phyloP scores from a whole-genome alignment of 202 grass and related monocot genomes.

The Musa balbisiana region DNA sequence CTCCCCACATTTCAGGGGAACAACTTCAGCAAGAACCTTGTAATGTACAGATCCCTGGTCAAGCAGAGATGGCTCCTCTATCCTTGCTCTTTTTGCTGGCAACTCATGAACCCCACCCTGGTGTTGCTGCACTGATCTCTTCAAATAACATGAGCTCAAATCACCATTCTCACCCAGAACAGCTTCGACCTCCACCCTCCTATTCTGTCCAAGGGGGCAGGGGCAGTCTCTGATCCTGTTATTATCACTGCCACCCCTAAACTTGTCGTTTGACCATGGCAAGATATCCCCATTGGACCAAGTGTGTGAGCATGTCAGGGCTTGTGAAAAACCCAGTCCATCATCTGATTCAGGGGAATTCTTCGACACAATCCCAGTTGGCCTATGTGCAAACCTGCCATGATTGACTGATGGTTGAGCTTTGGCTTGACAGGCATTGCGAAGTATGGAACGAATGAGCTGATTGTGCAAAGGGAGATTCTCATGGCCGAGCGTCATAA shows the following conservation, averaged over 20 bases:
- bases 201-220: constrained; percentile 14
- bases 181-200: constrained; percentile 22
- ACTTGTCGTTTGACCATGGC: constrained; percentile 17
- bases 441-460: constrained; percentile 8
- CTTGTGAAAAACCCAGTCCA: constrained; percentile 21
- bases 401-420: background rate
- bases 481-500: constrained; percentile 13
- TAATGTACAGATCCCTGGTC: constrained; percentile 20
- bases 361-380: constrained; percentile 13
- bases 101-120: constrained; percentile 30
- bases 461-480: constrained; percentile 21
- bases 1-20: constrained; percentile 3
- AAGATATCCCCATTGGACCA: constrained; percentile 32
- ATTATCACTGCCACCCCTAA: constrained; percentile 10
- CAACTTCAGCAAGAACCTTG: background rate
- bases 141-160: background rate
- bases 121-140: constrained; percentile 15
- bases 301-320: background rate
- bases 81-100: constrained; percentile 16
- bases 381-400: constrained; percentile 22
- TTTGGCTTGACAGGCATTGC: constrained; percentile 17
- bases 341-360: background rate
- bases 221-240: background rate
- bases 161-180: background rate
- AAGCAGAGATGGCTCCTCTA: constrained; percentile 7